These are phyloP conservation scores for Elaphomyces granulatus DNA, from an alignment of 495 filamentous ascomycete species.

Conservation along the genomic window DNA sequence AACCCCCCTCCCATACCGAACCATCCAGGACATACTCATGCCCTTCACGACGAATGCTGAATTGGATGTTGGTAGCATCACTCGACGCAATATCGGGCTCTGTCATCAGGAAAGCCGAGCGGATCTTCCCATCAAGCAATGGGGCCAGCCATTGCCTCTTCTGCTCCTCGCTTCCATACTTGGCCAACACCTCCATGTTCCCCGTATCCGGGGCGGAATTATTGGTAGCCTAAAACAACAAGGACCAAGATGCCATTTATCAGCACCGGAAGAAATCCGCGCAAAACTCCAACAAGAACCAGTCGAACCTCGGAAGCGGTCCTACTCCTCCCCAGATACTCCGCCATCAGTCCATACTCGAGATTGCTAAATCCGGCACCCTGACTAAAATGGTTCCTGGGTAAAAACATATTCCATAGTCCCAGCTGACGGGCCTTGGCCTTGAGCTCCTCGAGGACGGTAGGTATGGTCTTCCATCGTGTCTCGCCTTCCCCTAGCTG, in stretches of 20 bases:
- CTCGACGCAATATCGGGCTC: constrained; percentile 75
- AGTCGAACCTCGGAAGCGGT: constrained; percentile 52
- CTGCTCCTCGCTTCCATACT: constrained; percentile 83
- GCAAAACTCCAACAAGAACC: not conserved
- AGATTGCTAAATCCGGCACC: constrained; percentile 84
- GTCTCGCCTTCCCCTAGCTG: constrained; percentile 61
- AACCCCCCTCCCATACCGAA: constrained; percentile 52
- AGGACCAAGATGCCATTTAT: too few relatives aligned
- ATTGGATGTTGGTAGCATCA: constrained; percentile 77
- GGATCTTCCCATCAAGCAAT: constrained; percentile 70
- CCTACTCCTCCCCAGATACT: constrained; percentile 68
- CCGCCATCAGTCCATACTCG: constrained; percentile 89
- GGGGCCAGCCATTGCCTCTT: constrained; percentile 77
- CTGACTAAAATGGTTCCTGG: constrained; percentile 86
- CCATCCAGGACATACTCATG: constrained; percentile 78
- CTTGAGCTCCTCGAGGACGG: constrained; percentile 81
- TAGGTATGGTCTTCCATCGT: constrained; percentile 65
- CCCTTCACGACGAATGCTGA: constrained; percentile 67
- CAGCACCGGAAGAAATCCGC: too few relatives aligned
- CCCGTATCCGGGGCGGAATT: constrained; percentile 86
- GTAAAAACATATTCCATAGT: constrained; percentile 96
- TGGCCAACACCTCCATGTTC: constrained; percentile 92
- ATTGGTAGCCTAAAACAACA: constrained; percentile 51
- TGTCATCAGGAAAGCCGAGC: constrained; percentile 88
- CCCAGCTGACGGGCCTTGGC: constrained; percentile 67